Evolutionary conservation across 1,284 basidiomycete species (phyloP).

Genomic region (Mycosarcoma mackinlayi): DNA sequence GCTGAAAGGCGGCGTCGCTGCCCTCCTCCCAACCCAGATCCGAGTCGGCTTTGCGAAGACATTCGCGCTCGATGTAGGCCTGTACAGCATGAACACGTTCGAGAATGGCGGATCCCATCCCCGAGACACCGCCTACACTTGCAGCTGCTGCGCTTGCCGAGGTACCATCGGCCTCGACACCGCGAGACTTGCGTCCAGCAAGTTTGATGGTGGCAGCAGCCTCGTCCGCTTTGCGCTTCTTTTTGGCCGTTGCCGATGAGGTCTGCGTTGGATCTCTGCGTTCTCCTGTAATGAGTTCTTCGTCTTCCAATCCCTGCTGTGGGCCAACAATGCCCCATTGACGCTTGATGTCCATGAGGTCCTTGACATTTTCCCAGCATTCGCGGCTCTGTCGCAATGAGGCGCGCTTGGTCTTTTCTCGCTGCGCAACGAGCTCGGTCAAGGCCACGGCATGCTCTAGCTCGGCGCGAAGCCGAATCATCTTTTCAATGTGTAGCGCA

Average conservation of each 20-base stretch:
- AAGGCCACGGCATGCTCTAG: constrained; percentile 57
- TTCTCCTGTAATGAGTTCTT: constrained; percentile 61
- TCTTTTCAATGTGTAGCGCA: constrained; percentile 65
- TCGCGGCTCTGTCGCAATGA: constrained; percentile 48
- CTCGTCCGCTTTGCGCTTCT: constrained; percentile 64
- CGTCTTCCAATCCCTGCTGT: constrained; percentile 59
- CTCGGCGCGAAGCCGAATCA: constrained; percentile 63
- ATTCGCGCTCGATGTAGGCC: constrained; percentile 65
- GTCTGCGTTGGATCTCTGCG: constrained; percentile 49
- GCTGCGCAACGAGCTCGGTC: constrained; percentile 59
- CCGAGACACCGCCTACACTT: constrained; percentile 63
- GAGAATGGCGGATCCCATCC: constrained; percentile 71
- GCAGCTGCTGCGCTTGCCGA: constrained; percentile 29
- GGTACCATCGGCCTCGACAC: constrained; percentile 40
- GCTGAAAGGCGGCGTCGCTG: constrained; percentile 64
- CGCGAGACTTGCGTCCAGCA: constrained; percentile 51
- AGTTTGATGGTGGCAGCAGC: constrained; percentile 50
- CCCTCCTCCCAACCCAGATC: constrained; percentile 66
- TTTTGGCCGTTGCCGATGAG: constrained; percentile 52
- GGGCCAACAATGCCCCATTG: constrained; percentile 60
- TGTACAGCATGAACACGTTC: constrained; percentile 64
- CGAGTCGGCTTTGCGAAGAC: constrained; percentile 52
- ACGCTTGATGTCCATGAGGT: constrained; percentile 61
- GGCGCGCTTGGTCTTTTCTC: constrained; percentile 63
- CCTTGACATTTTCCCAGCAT: constrained; percentile 58